A percentile compares a stretch with the other conserved stretches of the same genome.
Conservation (phyloP, 495 filamentous ascomycete species). For the Ascobolus immersus region DNA sequence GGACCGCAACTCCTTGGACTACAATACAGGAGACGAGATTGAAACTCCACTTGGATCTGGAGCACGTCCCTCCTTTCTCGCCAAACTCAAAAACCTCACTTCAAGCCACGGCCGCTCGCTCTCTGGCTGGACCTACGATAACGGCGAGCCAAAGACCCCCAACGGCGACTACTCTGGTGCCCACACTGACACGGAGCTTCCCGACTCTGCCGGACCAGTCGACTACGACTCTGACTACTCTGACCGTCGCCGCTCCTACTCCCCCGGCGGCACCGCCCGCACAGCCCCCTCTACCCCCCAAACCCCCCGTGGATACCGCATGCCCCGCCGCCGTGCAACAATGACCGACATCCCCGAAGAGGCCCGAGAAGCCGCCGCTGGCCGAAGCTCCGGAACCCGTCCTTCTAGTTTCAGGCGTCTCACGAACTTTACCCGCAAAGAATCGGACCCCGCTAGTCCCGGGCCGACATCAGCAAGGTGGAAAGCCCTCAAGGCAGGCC, state of each 20-base stretch:
- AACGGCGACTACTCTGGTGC: not conserved
- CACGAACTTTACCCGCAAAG: no score
- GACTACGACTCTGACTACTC: constrained; percentile 7
- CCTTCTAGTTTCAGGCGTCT: no score
- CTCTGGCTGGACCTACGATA: constrained; percentile 14
- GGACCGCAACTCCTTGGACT: constrained; percentile 5
- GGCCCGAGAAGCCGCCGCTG: constrained; percentile 1
- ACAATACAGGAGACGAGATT: constrained; percentile 12
- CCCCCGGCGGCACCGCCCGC: constrained; percentile 3
- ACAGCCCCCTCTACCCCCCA: constrained; percentile 9
- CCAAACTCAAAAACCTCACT: constrained; percentile 12
- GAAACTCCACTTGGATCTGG: constrained; percentile 10
- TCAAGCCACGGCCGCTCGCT: constrained; percentile 11
- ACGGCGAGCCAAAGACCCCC: not conserved
- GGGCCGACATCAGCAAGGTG: constrained; percentile 42
- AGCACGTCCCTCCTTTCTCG: constrained; percentile 13
- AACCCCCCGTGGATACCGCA: constrained; percentile 1
- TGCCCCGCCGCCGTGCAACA: constrained; percentile 11
- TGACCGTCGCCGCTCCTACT: constrained; percentile 7
- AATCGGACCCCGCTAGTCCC: no score
- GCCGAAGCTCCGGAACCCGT: no score
- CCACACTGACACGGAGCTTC: no score
- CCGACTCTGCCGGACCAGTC: no score
- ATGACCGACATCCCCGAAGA: constrained; percentile 10
- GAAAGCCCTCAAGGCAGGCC: constrained; percentile 58